Conservation (phyloP, 352 stramenopile genomes). For the Globisporangium polare region DNA sequence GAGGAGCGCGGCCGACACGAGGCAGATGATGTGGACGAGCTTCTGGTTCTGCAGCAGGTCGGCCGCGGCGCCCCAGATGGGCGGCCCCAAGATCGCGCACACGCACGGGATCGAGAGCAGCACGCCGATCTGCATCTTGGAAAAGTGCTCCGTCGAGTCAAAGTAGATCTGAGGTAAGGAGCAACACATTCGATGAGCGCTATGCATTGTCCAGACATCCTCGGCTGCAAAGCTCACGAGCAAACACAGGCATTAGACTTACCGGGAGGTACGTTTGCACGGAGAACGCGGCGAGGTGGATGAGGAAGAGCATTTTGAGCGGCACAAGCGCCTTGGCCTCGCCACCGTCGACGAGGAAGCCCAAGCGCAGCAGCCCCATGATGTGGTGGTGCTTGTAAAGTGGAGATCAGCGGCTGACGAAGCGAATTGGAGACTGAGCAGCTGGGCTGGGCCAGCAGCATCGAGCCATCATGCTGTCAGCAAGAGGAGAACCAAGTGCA, state of each 20-base stretch:
- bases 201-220: too few species aligned
- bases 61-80: slow-evolving; percentile 58
- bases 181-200: background rate
- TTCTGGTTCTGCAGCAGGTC: slow-evolving; percentile 68
- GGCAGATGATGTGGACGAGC: slow-evolving; percentile 54
- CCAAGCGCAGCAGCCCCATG: slow-evolving; percentile 24
- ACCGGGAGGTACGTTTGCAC: slow-evolving; percentile 65
- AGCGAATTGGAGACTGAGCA: too few species aligned
- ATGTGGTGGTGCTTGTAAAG: too few species aligned
- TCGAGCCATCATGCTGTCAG: too few species aligned
- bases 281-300: slow-evolving; percentile 66
- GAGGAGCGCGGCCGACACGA: slow-evolving; percentile 53
- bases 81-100: slow-evolving; percentile 62
- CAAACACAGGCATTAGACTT: slow-evolving; percentile 6
- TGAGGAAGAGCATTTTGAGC: slow-evolving; percentile 71
- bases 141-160: slow-evolving; percentile 41
- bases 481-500: too few species aligned
- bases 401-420: too few species aligned
- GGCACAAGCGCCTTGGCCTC: slow-evolving; percentile 55
- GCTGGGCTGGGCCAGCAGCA: too few species aligned
- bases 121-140: slow-evolving; percentile 79
- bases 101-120: slow-evolving; percentile 62
- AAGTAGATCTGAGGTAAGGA: slow-evolving; percentile 42
- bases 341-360: slow-evolving; percentile 59
- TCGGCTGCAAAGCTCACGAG: too few species aligned